Evolutionary conservation across 192 early-diverging fungal species (phyloP), one percentile per base, ranked within the genome.

Genomic region (Piromyces sp.): DNA sequence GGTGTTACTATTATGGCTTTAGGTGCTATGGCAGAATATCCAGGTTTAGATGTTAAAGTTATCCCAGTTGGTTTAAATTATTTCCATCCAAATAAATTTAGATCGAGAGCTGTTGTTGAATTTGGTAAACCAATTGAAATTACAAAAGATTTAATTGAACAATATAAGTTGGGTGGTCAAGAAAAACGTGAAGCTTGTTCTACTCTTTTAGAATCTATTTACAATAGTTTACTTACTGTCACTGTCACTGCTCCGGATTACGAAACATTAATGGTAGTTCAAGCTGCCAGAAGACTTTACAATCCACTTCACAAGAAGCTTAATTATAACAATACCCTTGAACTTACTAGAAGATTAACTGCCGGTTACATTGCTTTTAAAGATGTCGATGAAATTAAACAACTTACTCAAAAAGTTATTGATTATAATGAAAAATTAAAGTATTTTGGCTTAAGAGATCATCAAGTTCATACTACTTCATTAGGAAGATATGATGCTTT

Each of bases 81-180:
- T 86, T 99, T 98, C 87, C 94, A 99, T 85, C 93, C 97, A 29
- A 86, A 90, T 84, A 88, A 86, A 86, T 99, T 98, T 92, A 92
- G 98, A 80, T 96, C 95, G 14, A 93, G 96, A 80, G 96, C 97
- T n/a, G 97, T 98, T 40, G 91, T 98, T 42, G 97, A 99, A 86
- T 99, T 96, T 89, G 96, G 98, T 38, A 90, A 95, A 51, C 95
- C 96, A 0, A 93, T 99, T 81, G 89, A 91, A 17, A 89, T 99
- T 12, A 86, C 93, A 17, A 82, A 85, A 12, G 93, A 95, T 83
- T 86, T 95, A 7, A 93, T 99, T n/a, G 91, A 92, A 30, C 89
- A 92, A 84, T 99, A 94, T 87, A 92, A 88, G 80, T 83, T 85
- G 37, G 97, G 96, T 80, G 98, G 98, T 14, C 82, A 85, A 0